Evolutionary conservation across 148 eudicot species (phyloP), one percentile per base, ranked within the genome.

Genomic region (Cornus kousa): DNA sequence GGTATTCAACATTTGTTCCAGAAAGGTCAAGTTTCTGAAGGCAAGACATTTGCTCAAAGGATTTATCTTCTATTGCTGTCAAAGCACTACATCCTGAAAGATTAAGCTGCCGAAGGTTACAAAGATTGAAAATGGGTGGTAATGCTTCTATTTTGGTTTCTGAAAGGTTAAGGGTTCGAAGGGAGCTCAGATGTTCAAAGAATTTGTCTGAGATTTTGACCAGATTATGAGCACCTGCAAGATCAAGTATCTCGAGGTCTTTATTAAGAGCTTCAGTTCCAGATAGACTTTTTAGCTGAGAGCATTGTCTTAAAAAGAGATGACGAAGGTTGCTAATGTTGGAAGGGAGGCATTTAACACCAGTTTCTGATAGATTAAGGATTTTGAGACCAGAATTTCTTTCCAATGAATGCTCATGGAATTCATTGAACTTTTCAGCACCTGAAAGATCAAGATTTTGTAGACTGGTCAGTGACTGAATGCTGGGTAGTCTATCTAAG

Each of bases 361-460:
- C 3, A 67, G 85, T 85, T n/a, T 70, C 60, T 1, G 85, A 85
- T 5, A 85, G 53, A 79, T 85, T 74, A 35, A 85, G 75, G 24
- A 69, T 60, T 28, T 65, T 72, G 62, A 85, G 81, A 55, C 33
- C 20, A 7, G 1, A 24, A 32, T 48, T 68, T 20, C 16, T 59
- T 22, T 43, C 77, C 4, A 70, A 20, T 4, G 80, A 81, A 8
- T 12, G 33, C 57, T 81, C 71, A 55, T 74, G 74, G 57, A 83
- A 81, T 43, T 86, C 85, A 9, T 39, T 37, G 59, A 86, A 79
- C 2, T 17, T 43, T 9, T 14, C 11, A 70, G 83, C 57, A 40
- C 68, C 65, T 7, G 87, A 83, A 77, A 86, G 76, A 75, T 86
- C 83, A n/a, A 86, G 80, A 53, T 37, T 53, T 57, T 81, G 77